Evolutionary conservation across 2,329 filamentous ascomycete species (phyloP), one percentile per base, ranked within the genome.

Genomic region (Paraphaeosphaeria sporulosa): DNA sequence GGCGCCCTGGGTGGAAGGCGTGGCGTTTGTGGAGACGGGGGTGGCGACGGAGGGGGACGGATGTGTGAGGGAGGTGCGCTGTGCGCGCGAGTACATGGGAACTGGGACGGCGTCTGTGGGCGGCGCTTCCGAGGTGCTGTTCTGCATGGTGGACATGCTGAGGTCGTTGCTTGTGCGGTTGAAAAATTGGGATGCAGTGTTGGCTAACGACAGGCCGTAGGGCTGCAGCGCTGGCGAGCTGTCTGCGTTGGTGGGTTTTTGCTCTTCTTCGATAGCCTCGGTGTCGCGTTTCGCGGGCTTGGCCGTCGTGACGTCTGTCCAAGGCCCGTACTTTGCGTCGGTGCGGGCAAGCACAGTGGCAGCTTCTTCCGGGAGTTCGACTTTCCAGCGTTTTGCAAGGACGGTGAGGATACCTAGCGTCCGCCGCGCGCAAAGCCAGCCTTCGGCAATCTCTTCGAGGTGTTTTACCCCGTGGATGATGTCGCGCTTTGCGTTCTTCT

Each of bases 371-470:
- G 95, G 94, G 10, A 98, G 79, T 58, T 93, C 89, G 46, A 97
- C 90, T 19, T 89, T 90, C 94, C 95, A 98, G 71, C 95, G 95
- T n/a, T 89, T 87, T 0, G 90, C 90, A 13, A 96, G 86, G 4
- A 96, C 88, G 66, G 90, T 93, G 46, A 99, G 83, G 50, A 98
- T 96, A 61, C 89, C 88, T 7, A 98, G 83, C 0, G 94, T 94
- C 13, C 94, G 87, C 55, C 94, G 86, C 10, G 94, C 94, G 70
- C 93, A 95, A 0, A 93, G 86, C 95, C 95, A 99, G 69, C 93
- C 90, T 76, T 97, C 94, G 0, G 93, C 93, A 69, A 99, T 97
- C 72, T 98, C 94, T 76, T 98, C 94, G 1, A 98, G 86, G 64
- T 97, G 92, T 71, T 92, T 94, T 46, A 97, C 85, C 1, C 94